These are phyloP conservation scores for Plasmodium ovale DNA, from an alignment of 169 alveolate genomes.

Conservation along the genomic window DNA sequence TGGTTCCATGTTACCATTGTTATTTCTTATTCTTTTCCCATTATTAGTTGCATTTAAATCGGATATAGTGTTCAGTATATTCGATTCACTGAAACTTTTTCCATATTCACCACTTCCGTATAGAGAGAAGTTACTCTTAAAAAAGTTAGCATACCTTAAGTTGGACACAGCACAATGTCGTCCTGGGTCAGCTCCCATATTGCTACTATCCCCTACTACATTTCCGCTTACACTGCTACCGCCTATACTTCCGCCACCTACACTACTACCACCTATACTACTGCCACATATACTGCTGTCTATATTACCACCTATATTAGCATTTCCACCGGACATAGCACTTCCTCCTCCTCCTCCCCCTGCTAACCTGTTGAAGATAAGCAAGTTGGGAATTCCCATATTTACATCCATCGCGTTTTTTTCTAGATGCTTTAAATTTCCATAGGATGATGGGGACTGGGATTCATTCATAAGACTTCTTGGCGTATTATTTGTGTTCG, in stretches of 20 bases:
- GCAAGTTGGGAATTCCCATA: neutral
- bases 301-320: neutral
- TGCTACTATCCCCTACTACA: neutral
- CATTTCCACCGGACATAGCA: too few relatives aligned
- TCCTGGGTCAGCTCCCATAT: neutral
- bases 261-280: neutral
- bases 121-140: slow-evolving; percentile 3
- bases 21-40: neutral
- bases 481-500: slow-evolving; percentile 4
- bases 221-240: neutral
- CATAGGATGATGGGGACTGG: neutral
- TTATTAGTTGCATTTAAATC: slow-evolving; percentile 9
- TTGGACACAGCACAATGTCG: neutral
- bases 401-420: slow-evolving; percentile 8
- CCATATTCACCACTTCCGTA: neutral
- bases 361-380: neutral
- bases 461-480: slow-evolving; percentile 6
- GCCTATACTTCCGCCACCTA: neutral
- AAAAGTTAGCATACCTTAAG: slow-evolving; percentile 3
- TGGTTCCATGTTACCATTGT: neutral
- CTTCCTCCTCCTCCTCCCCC: neutral
- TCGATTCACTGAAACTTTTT: slow-evolving; percentile 50
- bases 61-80: slow-evolving; percentile 12
- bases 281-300: neutral
- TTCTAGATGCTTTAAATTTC: slow-evolving; percentile 22